Conservation (phyloP, 2,329 filamentous ascomycete genomes). For the Apiospora koreana region DNA sequence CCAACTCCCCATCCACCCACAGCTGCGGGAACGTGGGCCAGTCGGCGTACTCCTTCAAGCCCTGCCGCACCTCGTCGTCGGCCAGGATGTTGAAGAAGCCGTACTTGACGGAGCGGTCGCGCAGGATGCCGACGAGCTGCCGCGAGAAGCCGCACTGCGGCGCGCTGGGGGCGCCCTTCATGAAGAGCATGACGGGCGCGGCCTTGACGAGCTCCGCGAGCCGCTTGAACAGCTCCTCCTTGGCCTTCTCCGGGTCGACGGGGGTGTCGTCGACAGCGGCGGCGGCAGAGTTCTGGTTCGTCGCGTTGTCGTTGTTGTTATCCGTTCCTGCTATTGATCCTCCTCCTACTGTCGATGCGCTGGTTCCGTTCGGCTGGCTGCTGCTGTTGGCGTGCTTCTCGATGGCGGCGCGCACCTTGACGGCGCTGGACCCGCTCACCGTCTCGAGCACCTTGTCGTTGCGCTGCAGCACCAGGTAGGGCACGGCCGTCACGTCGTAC, state of each 20-base stretch:
- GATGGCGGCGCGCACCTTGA: slow-evolving; percentile 81
- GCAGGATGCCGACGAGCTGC: slow-evolving; percentile 81
- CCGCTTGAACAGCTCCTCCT: slow-evolving; percentile 83
- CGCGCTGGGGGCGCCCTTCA: slow-evolving; percentile 90
- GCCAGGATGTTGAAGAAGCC: slow-evolving; percentile 99
- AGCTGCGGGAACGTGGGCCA: slow-evolving; percentile 98
- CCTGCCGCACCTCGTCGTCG: slow-evolving; percentile 95
- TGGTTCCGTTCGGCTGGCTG: slow-evolving; percentile 36
- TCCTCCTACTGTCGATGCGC: slow-evolving; percentile 38
- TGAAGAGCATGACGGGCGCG: slow-evolving; percentile 97
- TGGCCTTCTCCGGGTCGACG: slow-evolving; percentile 58
- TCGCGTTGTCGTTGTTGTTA: slow-evolving; percentile 25
- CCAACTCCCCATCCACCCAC: slow-evolving; percentile 86
- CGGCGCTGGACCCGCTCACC: slow-evolving; percentile 85
- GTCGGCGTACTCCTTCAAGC: slow-evolving; percentile 94
- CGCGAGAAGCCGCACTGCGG: slow-evolving; percentile 93
- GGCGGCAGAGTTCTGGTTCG: slow-evolving; percentile 30
- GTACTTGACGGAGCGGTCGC: slow-evolving; percentile 91
- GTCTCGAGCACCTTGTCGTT: slow-evolving; percentile 77
- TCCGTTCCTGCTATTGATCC: slow-evolving; percentile 8
- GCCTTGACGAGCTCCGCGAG: slow-evolving; percentile 87
- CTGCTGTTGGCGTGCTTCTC: slow-evolving; percentile 71
- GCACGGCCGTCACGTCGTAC: slow-evolving; percentile 93
- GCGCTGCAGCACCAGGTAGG: slow-evolving; percentile 83
- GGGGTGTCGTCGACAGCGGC: slow-evolving; percentile 32